Evolutionary conservation across 345 rosid species (phyloP).

Genomic region (Sisymbrium irio): DNA sequence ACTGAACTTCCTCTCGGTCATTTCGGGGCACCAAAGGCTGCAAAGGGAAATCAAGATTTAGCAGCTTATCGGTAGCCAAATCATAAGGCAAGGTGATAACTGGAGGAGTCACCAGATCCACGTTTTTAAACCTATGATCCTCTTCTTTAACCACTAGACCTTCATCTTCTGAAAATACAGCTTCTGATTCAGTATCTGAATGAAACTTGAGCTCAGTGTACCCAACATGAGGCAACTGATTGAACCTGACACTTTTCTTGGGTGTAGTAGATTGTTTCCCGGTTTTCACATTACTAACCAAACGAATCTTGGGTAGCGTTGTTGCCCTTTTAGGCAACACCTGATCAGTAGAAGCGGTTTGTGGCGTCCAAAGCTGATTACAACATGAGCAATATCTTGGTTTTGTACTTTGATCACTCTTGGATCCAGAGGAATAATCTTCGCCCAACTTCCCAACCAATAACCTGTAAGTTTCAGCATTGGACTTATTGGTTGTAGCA

Average conservation of each 20-base stretch:
- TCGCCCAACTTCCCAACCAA: slow-evolving; percentile 77
- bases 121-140: slow-evolving; percentile 30
- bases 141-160: slow-evolving; percentile 3
- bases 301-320: slow-evolving; percentile 30
- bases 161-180: slow-evolving; percentile 36
- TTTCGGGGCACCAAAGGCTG: slow-evolving; percentile 14
- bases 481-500: slow-evolving; percentile 69
- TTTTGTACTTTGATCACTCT: slow-evolving; percentile 31
- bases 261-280: slow-evolving; percentile 28
- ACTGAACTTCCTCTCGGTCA: slow-evolving; percentile 1
- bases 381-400: slow-evolving; percentile 65
- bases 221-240: slow-evolving; percentile 56
- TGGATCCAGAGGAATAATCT: slow-evolving; percentile 38
- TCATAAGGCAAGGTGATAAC: slow-evolving; percentile 36
- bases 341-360: slow-evolving; percentile 21
- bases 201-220: slow-evolving; percentile 65
- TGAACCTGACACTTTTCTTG: slow-evolving; percentile 32
- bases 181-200: slow-evolving; percentile 53
- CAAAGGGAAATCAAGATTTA: slow-evolving; percentile 37
- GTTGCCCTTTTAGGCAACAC: slow-evolving; percentile 34
- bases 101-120: slow-evolving; percentile 41
- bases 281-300: slow-evolving; percentile 24
- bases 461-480: slow-evolving; percentile 77
- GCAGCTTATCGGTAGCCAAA: slow-evolving; percentile 42
- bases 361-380: slow-evolving; percentile 49